Evolutionary conservation across 495 filamentous ascomycete genomes (phyloP).

Genomic region (Lepraria neglecta): DNA sequence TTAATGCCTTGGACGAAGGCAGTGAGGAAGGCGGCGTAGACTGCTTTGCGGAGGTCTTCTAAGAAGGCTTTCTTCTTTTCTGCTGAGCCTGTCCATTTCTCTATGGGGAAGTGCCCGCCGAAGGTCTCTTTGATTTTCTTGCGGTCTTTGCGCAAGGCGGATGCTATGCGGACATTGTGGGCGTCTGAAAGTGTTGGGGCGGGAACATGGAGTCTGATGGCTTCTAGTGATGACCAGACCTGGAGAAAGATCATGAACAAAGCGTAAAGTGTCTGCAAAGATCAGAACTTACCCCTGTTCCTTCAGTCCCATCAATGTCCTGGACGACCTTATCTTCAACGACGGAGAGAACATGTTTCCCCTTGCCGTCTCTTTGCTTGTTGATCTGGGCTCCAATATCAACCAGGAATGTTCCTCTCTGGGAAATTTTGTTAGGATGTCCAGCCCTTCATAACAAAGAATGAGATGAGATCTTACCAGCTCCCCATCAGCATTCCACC

Average conservation of each 20-base stretch:
- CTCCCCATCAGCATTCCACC: conserved; percentile 56
- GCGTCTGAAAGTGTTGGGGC: conserved; percentile 58
- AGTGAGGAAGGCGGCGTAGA: conserved; percentile 57
- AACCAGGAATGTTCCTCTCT: conserved; percentile 55
- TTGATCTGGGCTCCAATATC: conserved; percentile 60
- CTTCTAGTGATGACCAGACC: conserved; percentile 47
- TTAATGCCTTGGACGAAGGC: conserved; percentile 64
- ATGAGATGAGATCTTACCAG: conserved; percentile 32
- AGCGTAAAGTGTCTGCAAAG: not conserved
- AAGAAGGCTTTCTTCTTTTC: conserved; percentile 47
- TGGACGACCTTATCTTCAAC: conserved; percentile 74
- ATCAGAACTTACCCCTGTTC: conserved; percentile 55
- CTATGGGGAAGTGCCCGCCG: conserved; percentile 36
- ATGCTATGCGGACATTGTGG: conserved; percentile 61
- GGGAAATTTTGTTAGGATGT: too few relatives aligned
- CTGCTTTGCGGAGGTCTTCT: conserved; percentile 53
- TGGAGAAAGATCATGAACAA: not conserved
- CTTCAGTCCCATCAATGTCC: conserved; percentile 60
- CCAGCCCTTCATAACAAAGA: too few relatives aligned
- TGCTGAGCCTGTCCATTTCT: conserved; percentile 37
- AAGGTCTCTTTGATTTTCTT: conserved; percentile 38
- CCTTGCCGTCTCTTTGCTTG: conserved; percentile 40
- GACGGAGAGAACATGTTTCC: conserved; percentile 53
- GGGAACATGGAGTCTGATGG: conserved; percentile 55
- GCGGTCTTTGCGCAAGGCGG: conserved; percentile 54